Percentiles rank a stretch among this genome's conserved stretches.
These are phyloP conservation scores for Podospora pseudoanserina DNA, from an alignment of 495 filamentous ascomycete genomes.

Conservation along the genomic window DNA sequence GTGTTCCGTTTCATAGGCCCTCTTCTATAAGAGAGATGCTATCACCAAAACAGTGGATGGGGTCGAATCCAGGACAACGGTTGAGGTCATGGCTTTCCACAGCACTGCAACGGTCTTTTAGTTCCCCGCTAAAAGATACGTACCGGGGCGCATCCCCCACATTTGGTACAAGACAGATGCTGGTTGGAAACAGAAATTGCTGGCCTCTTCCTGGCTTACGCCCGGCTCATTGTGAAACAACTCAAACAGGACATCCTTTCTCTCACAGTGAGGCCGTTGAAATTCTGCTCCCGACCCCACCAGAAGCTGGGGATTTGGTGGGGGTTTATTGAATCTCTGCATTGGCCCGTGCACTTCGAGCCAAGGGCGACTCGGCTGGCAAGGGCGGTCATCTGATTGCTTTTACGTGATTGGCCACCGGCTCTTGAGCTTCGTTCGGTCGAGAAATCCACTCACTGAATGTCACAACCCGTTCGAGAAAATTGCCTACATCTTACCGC, in stretches of 20 bases:
- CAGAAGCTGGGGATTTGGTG: constrained; percentile 4
- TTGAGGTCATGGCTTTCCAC: not conserved
- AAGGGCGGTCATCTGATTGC: constrained; percentile 5
- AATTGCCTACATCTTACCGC: not conserved
- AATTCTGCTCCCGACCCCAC: not conserved
- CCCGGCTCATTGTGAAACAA: not conserved
- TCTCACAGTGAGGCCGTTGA: not conserved
- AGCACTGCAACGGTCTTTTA: not conserved
- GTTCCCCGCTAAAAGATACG: not conserved
- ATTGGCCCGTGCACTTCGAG: not conserved
- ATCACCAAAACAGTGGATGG: not conserved
- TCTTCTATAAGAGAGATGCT: not conserved
- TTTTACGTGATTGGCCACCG: not conserved
- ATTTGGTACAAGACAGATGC: not conserved
- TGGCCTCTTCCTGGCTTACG: not conserved
- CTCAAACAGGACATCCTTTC: constrained; percentile 2
- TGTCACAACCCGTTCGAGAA: not conserved
- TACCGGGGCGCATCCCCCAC: not conserved
- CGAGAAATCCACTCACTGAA: constrained; percentile 1
- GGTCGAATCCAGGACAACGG: not conserved
- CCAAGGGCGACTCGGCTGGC: not conserved
- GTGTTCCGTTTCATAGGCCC: not conserved
- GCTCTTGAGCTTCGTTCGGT: not conserved
- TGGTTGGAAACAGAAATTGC: not conserved
- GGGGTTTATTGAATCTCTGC: not conserved